Evolutionary conservation across 148 eudicot genomes (phyloP), one percentile per base, ranked within the genome.

Genomic region (Polygonum aviculare): DNA sequence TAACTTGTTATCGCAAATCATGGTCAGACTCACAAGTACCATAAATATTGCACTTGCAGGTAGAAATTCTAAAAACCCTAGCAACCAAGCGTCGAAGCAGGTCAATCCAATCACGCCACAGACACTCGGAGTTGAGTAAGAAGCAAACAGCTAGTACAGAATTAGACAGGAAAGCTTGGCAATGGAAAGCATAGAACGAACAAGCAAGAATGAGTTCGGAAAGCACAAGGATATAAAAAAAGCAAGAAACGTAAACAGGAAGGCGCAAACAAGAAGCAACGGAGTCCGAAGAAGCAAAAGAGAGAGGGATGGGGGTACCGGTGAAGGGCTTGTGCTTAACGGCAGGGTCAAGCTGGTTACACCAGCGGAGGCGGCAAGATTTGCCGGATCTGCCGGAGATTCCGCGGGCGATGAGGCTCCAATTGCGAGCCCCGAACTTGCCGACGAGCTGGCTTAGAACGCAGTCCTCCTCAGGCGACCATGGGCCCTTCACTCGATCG

Each of bases 301-400:
- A 5, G 38, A 36, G 63, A 57, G 33, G 22, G 63, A 5, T 36
- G 11, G 16, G 16, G 2, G 19, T 75, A 89, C 93, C 88, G 55
- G 90, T 81, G 54, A 89, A 89, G 50, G 93, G 90, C 48, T 84
- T 85, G 80, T 85, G 89, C 73, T 85, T 85, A 39, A 87, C 81
- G 22, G 85, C 65, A 10, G 90, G 93, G 70, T 89, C 90, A 18
- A 89, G 90, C 80, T 87, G 93, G 79, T 89, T 89, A 52, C 90
- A 89, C 93, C 93, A 89, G n/a, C 93, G 77, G 8, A 89, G 80
- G 36, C 90, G 86, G 69, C 93, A 89, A 21, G 90, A 87, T 79
- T 89, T 89, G 15, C 93, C 93, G 16, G 93, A 87, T 79, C 93
- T 80, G n/a, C 93, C 93, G 9, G 87, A 82, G 21, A 89, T 83